These are phyloP conservation scores for Volvariella volvacea DNA, from an alignment of 1,284 basidiomycete species.

Conservation along the genomic window DNA sequence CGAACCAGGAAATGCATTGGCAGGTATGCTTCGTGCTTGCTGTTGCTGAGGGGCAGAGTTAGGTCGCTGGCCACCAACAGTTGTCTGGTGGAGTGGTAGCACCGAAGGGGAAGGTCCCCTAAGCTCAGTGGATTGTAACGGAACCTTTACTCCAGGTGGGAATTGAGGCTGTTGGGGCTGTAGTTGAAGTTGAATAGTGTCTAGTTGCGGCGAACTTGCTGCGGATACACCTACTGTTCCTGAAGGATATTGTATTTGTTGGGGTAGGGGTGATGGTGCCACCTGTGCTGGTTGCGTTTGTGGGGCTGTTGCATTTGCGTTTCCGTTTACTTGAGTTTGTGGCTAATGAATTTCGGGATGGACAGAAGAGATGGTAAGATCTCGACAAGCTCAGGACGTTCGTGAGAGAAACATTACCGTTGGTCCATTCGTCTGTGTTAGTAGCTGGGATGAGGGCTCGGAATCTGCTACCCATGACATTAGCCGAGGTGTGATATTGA, in stretches of 20 bases:
- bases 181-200: slow-evolving; percentile 4
- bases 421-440: no score
- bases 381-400: no score
- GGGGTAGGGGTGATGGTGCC: slow-evolving; percentile 52
- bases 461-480: slow-evolving; percentile 1
- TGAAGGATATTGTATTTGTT: slow-evolving; percentile 42
- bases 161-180: slow-evolving; percentile 42
- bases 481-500: background rate
- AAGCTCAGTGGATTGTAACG: slow-evolving; percentile 7
- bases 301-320: slow-evolving; percentile 19
- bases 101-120: slow-evolving; percentile 21
- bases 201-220: slow-evolving; percentile 19
- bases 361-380: no score
- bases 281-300: slow-evolving; percentile 24
- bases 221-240: slow-evolving; percentile 20
- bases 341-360: no score
- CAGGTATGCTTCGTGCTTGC: slow-evolving; percentile 24
- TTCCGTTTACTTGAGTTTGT: slow-evolving; percentile 15
- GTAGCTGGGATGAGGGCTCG: slow-evolving; percentile 1
- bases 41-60: slow-evolving; percentile 40
- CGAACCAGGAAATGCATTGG: slow-evolving; percentile 66
- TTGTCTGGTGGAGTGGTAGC: slow-evolving; percentile 22
- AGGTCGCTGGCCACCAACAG: slow-evolving; percentile 30
- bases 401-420: no score
- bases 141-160: slow-evolving; percentile 64